Evolutionary conservation across 139 green algal genomes (phyloP), one percentile per base, ranked within the genome.

Genomic region (Desmodesmus armatus): DNA sequence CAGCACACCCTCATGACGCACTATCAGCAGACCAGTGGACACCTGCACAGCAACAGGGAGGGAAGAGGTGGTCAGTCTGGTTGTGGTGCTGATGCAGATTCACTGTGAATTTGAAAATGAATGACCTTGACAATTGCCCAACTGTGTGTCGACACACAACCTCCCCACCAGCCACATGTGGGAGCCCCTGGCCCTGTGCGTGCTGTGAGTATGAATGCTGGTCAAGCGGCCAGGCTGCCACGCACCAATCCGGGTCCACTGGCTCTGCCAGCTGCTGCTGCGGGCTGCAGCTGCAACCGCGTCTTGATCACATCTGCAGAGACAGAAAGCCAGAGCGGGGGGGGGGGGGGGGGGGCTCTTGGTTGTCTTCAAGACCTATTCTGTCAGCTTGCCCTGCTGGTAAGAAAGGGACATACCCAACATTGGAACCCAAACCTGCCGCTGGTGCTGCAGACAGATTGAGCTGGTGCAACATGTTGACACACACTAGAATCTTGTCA

Each of bases 1-100:
- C 25, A 90, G 17, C 23, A 87, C n/a, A n/a, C 94, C 94, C 60
- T 92, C 88, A 0, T 85, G 19, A 25, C 77, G 65, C 23, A 92
- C 82, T 21, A 92, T 73, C 21, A 43, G 55, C 0, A 55, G 35
- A 21, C 73, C 88, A 25, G 85, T 90, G 27, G 40, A 55, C 40
- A 60, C 3, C 70, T 60, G 40, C 7, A 44, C n/a, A 37, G 66
- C 66, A 75, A 11, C 11, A 69, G 60, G 60, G 60, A 5, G 17
- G 25, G 47, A 43, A 19, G n/a, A 70, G 66, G 7, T 75, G 66
- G 2, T 31, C 3, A 49, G 33, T 13, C 62, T 5, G 4, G n/a
- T 5, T 37, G 69, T 62, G 37, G 62, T 17, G 71, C 71, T 25
- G 47, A 33, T 77, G 63, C 33, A 39, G 17, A 33, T 43, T 19